Evolutionary conservation across 2,329 filamentous ascomycete species (phyloP), one percentile per base, ranked within the genome.

Genomic region (Sporothrix brunneoviolacea): DNA sequence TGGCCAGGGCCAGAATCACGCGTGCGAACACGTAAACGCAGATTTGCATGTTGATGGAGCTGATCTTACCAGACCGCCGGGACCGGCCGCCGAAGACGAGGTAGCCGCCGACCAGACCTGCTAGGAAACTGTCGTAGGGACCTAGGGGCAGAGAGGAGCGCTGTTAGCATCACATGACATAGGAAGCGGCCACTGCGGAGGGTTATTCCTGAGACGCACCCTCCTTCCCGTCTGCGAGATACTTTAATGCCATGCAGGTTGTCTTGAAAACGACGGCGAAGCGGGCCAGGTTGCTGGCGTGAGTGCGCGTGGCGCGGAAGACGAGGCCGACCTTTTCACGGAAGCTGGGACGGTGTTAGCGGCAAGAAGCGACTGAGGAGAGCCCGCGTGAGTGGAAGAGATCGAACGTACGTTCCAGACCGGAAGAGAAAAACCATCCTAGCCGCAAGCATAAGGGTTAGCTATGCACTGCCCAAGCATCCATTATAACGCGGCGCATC

Each of bases 391-490:
- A 51, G 38, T 15, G 54, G 53, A 21, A 43, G 37, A 18, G 28
- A 42, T 13, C 18, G 4, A n/a, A 75, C 80, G 62, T 77, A 88
- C 77, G 86, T 86, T 71, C 91, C 93, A 9, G 86, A 89, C 59
- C 93, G 88, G 75, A 98, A 98, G 59, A 98, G 81, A 60, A 97
- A 86, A 59, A 96, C 89, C 91, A 98, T 98, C 46, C 86, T 90
- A 37, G 27, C 4, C 16, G 16, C 28, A 60, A 15, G 10, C 19
- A n/a, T 37, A 4, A 24, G 12, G 15, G 46, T 49, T 38, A 44
- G 44, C n/a, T n/a, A n/a, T n/a, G n/a, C n/a, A n/a, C n/a, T n/a
- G n/a, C n/a, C n/a, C 39, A 51, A 22, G 36, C 22, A 43, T 27
- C 13, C n/a, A n/a, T n/a, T n/a, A n/a, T n/a, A n/a, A n/a, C n/a